Evolutionary conservation across 345 rosid genomes (phyloP).

Genomic region (Gossypium turneri): DNA sequence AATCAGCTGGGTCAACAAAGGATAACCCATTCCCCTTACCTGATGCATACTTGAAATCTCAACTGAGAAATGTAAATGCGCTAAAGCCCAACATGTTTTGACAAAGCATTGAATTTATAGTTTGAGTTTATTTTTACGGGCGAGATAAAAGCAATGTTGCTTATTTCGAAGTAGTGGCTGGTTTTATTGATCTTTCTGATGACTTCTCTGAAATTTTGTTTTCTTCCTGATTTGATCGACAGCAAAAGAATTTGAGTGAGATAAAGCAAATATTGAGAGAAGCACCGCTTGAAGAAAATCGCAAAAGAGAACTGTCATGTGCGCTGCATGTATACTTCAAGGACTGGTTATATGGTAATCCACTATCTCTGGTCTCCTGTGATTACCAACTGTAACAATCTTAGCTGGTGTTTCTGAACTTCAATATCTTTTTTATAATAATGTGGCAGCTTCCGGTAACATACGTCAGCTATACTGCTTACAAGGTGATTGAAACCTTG

Average conservation of each 20-base stretch:
- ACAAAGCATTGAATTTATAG: neutral
- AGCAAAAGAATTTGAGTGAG: slow-evolving; percentile 80
- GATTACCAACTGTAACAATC: too few relatives aligned
- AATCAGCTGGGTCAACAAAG: slow-evolving; percentile 62
- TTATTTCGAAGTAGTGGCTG: slow-evolving; percentile 22
- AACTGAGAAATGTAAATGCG: slow-evolving; percentile 71
- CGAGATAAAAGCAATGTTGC: slow-evolving; percentile 2
- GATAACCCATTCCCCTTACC: slow-evolving; percentile 89
- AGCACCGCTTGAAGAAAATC: slow-evolving; percentile 75
- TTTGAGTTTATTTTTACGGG: slow-evolving; percentile 8
- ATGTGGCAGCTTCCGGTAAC: slow-evolving; percentile 83
- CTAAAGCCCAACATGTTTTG: neutral
- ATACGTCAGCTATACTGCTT: slow-evolving; percentile 97
- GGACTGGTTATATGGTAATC: slow-evolving; percentile 96
- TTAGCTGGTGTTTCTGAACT: neutral
- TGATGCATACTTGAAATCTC: slow-evolving; percentile 60
- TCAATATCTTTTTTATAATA: neutral
- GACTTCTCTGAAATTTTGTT: slow-evolving; percentile 10
- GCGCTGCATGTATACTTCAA: slow-evolving; percentile 92
- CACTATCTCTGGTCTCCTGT: neutral
- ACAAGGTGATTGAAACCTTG: slow-evolving; percentile 62
- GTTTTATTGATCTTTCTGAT: neutral
- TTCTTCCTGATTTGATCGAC: slow-evolving; percentile 13
- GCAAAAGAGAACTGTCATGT: slow-evolving; percentile 75
- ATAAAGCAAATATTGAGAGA: slow-evolving; percentile 68